Base-by-base conservation (phyloP, 441 rosid species). In the Cnidoscolus chayamansa region DNA sequence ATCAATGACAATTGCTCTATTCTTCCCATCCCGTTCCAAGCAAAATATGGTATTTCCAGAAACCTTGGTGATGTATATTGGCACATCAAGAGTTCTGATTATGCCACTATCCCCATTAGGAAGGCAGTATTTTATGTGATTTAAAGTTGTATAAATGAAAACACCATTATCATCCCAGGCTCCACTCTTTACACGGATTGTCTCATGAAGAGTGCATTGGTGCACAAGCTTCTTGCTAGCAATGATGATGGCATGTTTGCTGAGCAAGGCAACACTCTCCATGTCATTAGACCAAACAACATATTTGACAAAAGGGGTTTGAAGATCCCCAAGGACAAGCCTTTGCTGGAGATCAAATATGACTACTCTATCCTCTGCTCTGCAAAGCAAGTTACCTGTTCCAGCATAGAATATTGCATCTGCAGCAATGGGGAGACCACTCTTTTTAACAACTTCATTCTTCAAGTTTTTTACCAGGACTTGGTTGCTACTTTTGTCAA, bases 131-230 rank as follows among this genome's bases (percentile, higher is more conserved):
- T 92, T 92, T 47, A 92, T 84, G 72, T 92, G 97, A 68, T 90
- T 90, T 65, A 90, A 40, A 2, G 97, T 92, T 15, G 94, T 87
- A 73, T 88, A 92, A 32, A 90, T 92, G 77, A 92, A 90, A 49
- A 88, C 91, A 77, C 92, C 92, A 76, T 89, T 88, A 20, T 92
- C 97, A 65, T 90, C 96, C 97, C 96, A 92, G 15, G 94, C 94
- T 77, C 96, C 97, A 72, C 97, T 89, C 68, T 92, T 90, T 70
- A 92, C 94, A 64, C 93, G 90, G 47, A 88, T 87, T 47, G 93
- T 89, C 83, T 90, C 96, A 72, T 90, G 93, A 80, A 92, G 90
- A 25, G 91, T 87, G 83, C 91, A 88, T 56, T 86, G 87, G 68
- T 80, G 93, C 67, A 83, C 90, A 72, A 92, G 93, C 79, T 84